Evolutionary conservation across 345 rosid species (phyloP).

Genomic region (Citrus reticulata): DNA sequence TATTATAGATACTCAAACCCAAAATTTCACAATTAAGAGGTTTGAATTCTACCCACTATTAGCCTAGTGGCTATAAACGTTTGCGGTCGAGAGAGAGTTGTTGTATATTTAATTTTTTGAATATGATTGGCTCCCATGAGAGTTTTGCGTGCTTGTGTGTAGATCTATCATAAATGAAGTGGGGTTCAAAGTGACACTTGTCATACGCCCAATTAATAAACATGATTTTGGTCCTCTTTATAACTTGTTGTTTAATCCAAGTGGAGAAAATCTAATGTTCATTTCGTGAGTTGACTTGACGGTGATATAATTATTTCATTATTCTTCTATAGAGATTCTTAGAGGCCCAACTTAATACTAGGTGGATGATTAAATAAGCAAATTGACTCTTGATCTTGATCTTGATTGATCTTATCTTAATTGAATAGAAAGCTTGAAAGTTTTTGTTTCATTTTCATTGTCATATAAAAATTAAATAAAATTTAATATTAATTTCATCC

Average conservation of each 20-base stretch:
- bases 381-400: background rate
- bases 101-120: no score
- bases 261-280: slow-evolving; percentile 8
- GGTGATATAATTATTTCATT: background rate
- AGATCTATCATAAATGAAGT: background rate
- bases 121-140: no score
- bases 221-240: background rate
- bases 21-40: no score
- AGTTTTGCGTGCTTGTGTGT: no score
- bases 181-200: slow-evolving; percentile 4
- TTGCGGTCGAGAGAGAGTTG: no score
- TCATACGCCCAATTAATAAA: background rate
- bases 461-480: no score
- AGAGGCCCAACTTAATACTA: background rate
- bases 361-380: background rate
- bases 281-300: background rate
- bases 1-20: fast-evolving
- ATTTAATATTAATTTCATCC: background rate
- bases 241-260: background rate
- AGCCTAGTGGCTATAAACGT: no score
- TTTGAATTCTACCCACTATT: no score
- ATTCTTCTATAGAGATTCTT: background rate
- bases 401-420: background rate
- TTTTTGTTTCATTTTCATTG: background rate
- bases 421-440: background rate